Evolutionary conservation across 2,329 filamentous ascomycete genomes (phyloP).

Genomic region (Curvularia eragrostidis): DNA sequence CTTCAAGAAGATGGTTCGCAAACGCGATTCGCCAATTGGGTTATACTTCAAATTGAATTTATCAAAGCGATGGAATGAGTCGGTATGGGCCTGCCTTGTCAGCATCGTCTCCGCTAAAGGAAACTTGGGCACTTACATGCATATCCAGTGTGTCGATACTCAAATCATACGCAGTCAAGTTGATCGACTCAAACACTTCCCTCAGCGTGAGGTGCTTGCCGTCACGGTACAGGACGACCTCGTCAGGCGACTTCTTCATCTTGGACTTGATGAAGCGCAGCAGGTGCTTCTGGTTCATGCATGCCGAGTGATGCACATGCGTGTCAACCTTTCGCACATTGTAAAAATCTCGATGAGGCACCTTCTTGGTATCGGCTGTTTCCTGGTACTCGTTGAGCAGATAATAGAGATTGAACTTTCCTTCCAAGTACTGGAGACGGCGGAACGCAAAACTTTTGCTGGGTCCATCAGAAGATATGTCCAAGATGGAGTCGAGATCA

Average conservation of each 20-base stretch:
- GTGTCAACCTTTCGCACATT: conserved; percentile 99
- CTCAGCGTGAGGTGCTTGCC: conserved; percentile 88
- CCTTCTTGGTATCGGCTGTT: conserved; percentile 95
- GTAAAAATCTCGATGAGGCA: conserved; percentile 98
- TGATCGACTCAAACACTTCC: conserved; percentile 97
- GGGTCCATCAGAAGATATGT: conserved; percentile 92
- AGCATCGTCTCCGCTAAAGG: conserved; percentile 8
- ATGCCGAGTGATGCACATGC: conserved; percentile 98
- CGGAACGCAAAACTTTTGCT: conserved; percentile 97
- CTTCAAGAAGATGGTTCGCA: conserved; percentile 98
- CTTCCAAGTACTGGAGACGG: conserved; percentile 91
- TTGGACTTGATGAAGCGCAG: conserved; percentile 99
- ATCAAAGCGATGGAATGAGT: conserved; percentile 98
- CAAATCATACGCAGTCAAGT: conserved; percentile 93
- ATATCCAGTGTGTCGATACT: conserved; percentile 99
- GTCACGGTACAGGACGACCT: conserved; percentile 90
- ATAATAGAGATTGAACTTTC: conserved; percentile 93
- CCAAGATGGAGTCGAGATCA: conserved; percentile 85
- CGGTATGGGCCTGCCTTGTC: conserved; percentile 77
- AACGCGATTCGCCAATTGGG: conserved; percentile 90
- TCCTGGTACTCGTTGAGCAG: conserved; percentile 97
- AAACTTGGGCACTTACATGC: conserved; percentile 70
- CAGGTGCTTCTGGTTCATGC: conserved; percentile 99
- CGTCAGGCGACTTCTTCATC: conserved; percentile 97
- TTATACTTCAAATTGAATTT: conserved; percentile 99